phyloP scores from a whole-genome alignment of 148 eudicot species.

The Diospyros lotus region DNA sequence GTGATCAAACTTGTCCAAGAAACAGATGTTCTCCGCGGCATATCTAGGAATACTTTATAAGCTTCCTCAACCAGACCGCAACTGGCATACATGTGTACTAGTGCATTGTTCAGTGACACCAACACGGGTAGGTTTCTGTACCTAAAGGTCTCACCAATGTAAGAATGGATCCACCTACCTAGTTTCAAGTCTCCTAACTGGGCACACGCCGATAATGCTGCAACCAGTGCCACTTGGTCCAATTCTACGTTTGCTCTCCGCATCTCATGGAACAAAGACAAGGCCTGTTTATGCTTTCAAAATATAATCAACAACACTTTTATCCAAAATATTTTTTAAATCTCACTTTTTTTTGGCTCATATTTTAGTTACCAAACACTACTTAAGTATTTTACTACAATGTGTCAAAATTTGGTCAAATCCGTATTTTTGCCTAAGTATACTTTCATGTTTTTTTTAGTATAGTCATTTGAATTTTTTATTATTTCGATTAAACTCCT shows the following conservation, averaged over 20 bases:
- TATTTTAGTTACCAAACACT: no score
- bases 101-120: constrained; percentile 45
- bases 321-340: no score
- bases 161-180: constrained; percentile 61
- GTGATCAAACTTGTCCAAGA: constrained; percentile 76
- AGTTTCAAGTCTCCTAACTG: constrained; percentile 52
- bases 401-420: no score
- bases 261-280: constrained; percentile 46
- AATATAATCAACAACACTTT: constrained; percentile 56
- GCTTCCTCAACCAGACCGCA: constrained; percentile 62
- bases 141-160: constrained; percentile 14
- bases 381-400: no score
- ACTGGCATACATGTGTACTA: constrained; percentile 66
- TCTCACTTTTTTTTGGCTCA: no score
- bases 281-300: constrained; percentile 40
- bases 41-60: constrained; percentile 33
- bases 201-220: constrained; percentile 58
- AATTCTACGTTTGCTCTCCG: constrained; percentile 28
- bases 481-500: no score
- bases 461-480: no score
- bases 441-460: no score
- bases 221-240: constrained; percentile 52
- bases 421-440: no score
- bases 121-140: constrained; percentile 10
- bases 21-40: constrained; percentile 39